These are phyloP conservation scores for Whalleya microplaca DNA, from an alignment of 2,329 filamentous ascomycete species.

Conservation along the genomic window DNA sequence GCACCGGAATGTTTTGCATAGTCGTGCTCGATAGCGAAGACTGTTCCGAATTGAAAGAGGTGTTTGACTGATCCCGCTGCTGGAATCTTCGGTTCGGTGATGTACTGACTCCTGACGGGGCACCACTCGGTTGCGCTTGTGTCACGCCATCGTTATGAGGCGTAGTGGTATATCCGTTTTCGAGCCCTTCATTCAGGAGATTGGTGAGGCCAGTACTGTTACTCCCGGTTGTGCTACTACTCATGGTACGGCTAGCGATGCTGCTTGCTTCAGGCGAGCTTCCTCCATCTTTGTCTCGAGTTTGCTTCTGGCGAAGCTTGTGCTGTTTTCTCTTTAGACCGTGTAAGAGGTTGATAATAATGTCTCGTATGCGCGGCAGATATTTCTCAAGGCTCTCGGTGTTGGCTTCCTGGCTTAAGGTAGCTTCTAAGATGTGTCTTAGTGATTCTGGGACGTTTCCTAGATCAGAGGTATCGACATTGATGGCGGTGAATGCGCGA, in stretches of 20 bases:
- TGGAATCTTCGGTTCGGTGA: slow-evolving; percentile 55
- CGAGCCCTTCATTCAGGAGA: slow-evolving; percentile 63
- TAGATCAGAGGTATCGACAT: slow-evolving; percentile 91
- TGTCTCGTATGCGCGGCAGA: slow-evolving; percentile 91
- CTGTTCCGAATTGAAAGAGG: slow-evolving; percentile 58
- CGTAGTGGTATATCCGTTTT: slow-evolving; percentile 53
- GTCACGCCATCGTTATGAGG: slow-evolving; percentile 40
- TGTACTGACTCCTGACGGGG: slow-evolving; percentile 35
- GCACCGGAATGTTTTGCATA: slow-evolving; percentile 75
- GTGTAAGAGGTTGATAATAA: slow-evolving; percentile 96
- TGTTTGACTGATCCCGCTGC: slow-evolving; percentile 55
- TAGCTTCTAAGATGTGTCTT: slow-evolving; percentile 90
- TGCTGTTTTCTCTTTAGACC: slow-evolving; percentile 97
- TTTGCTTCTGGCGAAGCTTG: slow-evolving; percentile 70
- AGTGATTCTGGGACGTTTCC: slow-evolving; percentile 93
- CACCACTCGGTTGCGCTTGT: slow-evolving; percentile 24
- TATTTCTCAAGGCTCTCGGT: slow-evolving; percentile 93
- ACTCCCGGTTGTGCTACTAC: slow-evolving; percentile 62
- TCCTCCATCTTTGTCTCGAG: slow-evolving; percentile 56
- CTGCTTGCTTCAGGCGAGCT: slow-evolving; percentile 39
- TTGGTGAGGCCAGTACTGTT: slow-evolving; percentile 60
- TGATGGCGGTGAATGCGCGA: slow-evolving; percentile 93
- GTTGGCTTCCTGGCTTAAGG: slow-evolving; percentile 93
- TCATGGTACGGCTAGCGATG: slow-evolving; percentile 56
- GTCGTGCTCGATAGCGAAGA: slow-evolving; percentile 74